Evolutionary conservation across 352 stramenopile species (phyloP).

Genomic region (Phytophthora fragariae): DNA sequence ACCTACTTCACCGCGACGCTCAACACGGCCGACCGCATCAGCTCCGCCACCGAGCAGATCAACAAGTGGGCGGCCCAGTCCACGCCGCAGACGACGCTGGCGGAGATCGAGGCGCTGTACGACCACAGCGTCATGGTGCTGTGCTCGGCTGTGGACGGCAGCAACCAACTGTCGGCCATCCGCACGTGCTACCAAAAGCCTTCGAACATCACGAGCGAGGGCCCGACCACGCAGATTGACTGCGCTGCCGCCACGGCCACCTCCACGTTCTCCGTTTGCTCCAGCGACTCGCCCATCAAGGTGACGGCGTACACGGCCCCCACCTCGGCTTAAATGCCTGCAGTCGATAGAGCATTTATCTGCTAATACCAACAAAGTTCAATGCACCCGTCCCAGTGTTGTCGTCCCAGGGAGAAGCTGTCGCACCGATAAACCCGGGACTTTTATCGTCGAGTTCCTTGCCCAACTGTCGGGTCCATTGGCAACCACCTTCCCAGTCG

Average conservation of each 20-base stretch:
- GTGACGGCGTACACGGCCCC: slow-evolving; percentile 53
- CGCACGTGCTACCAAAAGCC: slow-evolving; percentile 75
- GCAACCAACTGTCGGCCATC: slow-evolving; percentile 72
- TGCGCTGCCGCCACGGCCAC: slow-evolving; percentile 40
- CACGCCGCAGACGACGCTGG: slow-evolving; percentile 44
- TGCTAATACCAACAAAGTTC: slow-evolving; percentile 15
- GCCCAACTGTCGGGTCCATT: slow-evolving; percentile 24
- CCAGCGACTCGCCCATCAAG: slow-evolving; percentile 48
- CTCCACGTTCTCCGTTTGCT: slow-evolving; percentile 51
- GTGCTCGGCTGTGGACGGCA: slow-evolving; percentile 61
- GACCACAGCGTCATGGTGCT: slow-evolving; percentile 69
- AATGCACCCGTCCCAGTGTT: neutral
- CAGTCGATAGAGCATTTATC: slow-evolving; percentile 7
- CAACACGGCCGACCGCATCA: slow-evolving; percentile 54
- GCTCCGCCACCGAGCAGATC: slow-evolving; percentile 59
- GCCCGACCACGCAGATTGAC: slow-evolving; percentile 59
- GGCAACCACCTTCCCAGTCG: neutral
- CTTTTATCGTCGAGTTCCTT: slow-evolving; percentile 12
- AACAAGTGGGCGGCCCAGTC: slow-evolving; percentile 56
- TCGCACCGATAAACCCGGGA: neutral
- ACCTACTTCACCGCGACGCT: slow-evolving; percentile 76
- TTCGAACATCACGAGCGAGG: slow-evolving; percentile 40
- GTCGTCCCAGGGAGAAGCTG: slow-evolving; percentile 4
- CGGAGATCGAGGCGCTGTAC: slow-evolving; percentile 62
- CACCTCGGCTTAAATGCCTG: slow-evolving; percentile 19